Percentiles rank a stretch among this genome's conserved stretches.
Conservation (phyloP, 202 grass and related monocot species). For the Schoenoplectus tabernaemontani region DNA sequence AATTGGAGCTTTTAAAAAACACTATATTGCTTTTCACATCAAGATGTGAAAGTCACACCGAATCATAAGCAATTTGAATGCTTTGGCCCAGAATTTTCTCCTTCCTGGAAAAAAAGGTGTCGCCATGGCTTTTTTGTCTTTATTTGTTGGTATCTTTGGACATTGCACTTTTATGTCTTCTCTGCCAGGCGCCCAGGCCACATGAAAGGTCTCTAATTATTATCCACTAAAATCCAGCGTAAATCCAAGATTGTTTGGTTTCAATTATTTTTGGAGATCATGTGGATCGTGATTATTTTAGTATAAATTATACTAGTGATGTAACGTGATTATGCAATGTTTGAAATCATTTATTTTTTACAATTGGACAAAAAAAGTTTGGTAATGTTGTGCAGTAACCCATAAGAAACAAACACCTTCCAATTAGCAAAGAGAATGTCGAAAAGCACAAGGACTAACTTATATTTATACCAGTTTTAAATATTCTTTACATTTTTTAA, state of each 20-base stretch:
- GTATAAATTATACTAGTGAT: neutral
- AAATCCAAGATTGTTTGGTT: constrained; percentile 5
- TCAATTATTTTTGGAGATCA: neutral
- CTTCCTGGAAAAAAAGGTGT: neutral
- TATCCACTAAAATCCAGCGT: neutral
- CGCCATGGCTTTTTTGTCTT: neutral
- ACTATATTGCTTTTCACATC: neutral
- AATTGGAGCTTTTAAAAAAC: neutral
- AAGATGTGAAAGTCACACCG: constrained; percentile 8
- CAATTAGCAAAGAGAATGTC: neutral
- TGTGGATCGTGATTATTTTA: constrained; percentile 4
- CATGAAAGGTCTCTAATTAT: constrained; percentile 6
- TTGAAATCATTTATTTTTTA: neutral
- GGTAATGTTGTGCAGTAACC: neutral
- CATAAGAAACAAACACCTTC: neutral
- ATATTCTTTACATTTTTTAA: neutral
- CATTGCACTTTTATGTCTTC: neutral
- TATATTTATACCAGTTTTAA: neutral
- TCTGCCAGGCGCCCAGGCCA: neutral
- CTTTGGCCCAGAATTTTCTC: neutral
- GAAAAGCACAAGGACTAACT: neutral
- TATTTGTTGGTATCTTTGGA: neutral
- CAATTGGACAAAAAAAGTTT: neutral
- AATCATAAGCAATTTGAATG: constrained; percentile 3
- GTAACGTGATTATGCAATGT: neutral